Evolutionary conservation across 345 rosid species (phyloP).

Genomic region (Eucalyptus camaldulensis): DNA sequence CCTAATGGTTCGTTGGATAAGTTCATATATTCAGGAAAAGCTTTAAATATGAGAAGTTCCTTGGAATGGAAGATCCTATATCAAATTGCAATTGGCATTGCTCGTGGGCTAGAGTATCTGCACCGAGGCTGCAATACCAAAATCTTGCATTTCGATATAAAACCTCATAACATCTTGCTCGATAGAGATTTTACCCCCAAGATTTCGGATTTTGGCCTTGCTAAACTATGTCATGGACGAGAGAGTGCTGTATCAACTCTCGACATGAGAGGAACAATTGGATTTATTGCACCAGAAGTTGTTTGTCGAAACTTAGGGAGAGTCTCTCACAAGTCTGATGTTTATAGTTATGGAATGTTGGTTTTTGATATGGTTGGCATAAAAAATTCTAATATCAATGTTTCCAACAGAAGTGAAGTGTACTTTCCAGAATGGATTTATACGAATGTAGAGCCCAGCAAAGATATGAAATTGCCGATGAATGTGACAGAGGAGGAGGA

Average conservation of each 20-base stretch:
- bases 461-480: neutral
- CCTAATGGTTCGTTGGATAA: neutral
- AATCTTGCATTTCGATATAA: neutral
- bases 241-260: neutral
- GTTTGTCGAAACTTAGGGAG: conserved; percentile 10
- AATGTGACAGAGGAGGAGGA: neutral
- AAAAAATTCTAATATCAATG: neutral
- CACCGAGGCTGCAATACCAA: neutral
- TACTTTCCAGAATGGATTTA: conserved; percentile 25
- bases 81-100: neutral
- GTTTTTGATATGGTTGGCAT: conserved; percentile 23
- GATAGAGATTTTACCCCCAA: neutral
- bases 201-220: neutral
- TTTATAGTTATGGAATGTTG: conserved; percentile 43
- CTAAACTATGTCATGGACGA: neutral
- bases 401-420: neutral
- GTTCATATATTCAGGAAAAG: neutral
- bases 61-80: neutral
- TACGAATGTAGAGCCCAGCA: neutral
- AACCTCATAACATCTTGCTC: neutral
- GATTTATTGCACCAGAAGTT: conserved; percentile 36
- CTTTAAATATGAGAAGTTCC: no score
- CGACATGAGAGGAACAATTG: neutral
- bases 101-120: neutral
- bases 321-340: conserved; percentile 31